Percentiles rank a stretch among this genome's conserved stretches.
Evolutionary conservation across 177 flowering plant genomes (phyloP).

Genomic region (Vitis hybrid): DNA sequence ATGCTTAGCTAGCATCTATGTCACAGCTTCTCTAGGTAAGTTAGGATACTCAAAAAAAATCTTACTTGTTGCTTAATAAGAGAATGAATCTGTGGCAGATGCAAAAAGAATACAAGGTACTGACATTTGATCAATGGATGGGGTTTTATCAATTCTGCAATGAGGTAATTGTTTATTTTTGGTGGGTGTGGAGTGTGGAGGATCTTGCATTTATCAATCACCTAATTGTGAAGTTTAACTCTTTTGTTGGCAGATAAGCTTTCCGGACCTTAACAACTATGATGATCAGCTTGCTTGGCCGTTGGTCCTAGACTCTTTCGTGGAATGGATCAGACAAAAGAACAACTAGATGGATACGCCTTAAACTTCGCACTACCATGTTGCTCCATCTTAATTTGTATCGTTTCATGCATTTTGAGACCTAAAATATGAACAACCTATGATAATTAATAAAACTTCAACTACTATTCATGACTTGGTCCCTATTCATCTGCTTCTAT

Average conservation of each 20-base stretch:
- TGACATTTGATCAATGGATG: constrained; percentile 85
- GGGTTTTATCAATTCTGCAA: constrained; percentile 60
- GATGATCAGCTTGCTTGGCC: constrained; percentile 73
- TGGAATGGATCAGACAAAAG: constrained; percentile 63
- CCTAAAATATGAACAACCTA: no score
- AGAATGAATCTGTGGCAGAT: constrained; percentile 30
- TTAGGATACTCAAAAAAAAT: no score
- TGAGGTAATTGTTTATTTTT: constrained; percentile 41
- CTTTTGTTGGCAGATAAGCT: constrained; percentile 48
- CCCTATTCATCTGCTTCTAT: no score
- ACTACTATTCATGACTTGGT: no score
- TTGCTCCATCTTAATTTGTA: no score
- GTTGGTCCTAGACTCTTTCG: constrained; percentile 71
- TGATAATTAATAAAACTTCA: no score
- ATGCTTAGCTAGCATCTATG: no score
- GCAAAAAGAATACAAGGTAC: constrained; percentile 72
- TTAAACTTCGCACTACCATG: no score
- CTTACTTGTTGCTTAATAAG: not conserved
- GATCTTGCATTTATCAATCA: no score
- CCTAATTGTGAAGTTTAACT: not conserved
- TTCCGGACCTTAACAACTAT: constrained; percentile 62
- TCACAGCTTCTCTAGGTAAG: no score
- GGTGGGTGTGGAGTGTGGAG: not conserved
- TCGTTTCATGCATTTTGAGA: no score
- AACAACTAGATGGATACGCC: constrained; percentile 17